Evolutionary conservation across 495 filamentous ascomycete species (phyloP).

Genomic region (Pseudoneurospora amorphoporcata): DNA sequence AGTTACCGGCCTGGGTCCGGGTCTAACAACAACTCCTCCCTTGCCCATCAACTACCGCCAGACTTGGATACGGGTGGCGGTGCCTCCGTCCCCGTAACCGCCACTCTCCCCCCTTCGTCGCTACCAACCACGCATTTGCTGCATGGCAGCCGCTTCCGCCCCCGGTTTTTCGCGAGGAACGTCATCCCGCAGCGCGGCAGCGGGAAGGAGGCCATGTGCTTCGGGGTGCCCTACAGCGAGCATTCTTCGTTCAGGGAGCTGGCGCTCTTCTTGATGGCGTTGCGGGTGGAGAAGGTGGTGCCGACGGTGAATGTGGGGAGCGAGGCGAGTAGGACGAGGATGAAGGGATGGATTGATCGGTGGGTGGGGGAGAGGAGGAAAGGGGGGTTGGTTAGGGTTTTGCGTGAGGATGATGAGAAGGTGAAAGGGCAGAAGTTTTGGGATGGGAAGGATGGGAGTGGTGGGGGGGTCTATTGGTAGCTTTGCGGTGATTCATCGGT

Average conservation of each 20-base stretch:
- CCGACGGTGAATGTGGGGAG: conserved; percentile 89
- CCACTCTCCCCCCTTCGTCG: conserved; percentile 24
- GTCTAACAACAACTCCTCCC: background rate
- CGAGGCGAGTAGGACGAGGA: conserved; percentile 52
- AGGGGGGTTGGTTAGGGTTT: conserved; percentile 57
- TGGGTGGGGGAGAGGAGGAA: conserved; percentile 81
- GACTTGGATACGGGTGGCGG: background rate
- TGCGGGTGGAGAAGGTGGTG: conserved; percentile 79
- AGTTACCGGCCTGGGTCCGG: conserved; percentile 55
- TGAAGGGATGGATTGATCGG: conserved; percentile 85
- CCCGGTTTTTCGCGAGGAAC: conserved; percentile 51
- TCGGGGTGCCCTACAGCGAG: conserved; percentile 89
- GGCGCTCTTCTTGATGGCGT: conserved; percentile 80
- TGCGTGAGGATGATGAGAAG: conserved; percentile 10
- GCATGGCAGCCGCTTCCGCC: conserved; percentile 61
- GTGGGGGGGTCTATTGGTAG: conserved; percentile 37
- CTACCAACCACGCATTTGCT: conserved; percentile 49
- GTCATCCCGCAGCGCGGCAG: conserved; percentile 71
- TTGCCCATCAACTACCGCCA: conserved; percentile 20
- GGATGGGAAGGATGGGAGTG: conserved; percentile 32
- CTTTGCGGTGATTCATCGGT: background rate
- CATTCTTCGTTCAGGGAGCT: conserved; percentile 91
- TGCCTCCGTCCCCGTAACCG: conserved; percentile 9
- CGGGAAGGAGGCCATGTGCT: conserved; percentile 65
- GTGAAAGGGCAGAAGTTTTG: conserved; percentile 22